These are phyloP conservation scores for Tricholoma matsutake DNA, from an alignment of 768 basidiomycete genomes.

Conservation along the genomic window DNA sequence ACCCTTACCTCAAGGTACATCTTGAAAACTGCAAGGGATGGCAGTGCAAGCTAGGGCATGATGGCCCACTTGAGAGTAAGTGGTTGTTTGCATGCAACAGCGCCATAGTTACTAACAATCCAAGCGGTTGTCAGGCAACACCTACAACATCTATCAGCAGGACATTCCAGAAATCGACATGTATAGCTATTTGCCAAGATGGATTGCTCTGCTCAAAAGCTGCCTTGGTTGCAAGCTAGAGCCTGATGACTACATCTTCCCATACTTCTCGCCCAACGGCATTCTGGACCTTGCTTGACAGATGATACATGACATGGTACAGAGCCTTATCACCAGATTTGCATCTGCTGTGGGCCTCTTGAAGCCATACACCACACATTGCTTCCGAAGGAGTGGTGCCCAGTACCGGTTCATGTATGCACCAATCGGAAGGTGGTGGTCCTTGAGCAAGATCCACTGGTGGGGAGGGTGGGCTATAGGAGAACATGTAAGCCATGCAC, in stretches of 20 bases:
- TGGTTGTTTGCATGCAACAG: neutral
- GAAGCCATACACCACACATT: constrained; percentile 27
- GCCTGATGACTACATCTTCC: no score
- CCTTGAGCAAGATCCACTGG: constrained; percentile 26
- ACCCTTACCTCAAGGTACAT: constrained; percentile 14
- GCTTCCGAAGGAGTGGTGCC: constrained; percentile 30
- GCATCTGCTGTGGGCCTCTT: constrained; percentile 20
- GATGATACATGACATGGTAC: no score
- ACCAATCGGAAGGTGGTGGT: constrained; percentile 25
- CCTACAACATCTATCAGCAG: no score
- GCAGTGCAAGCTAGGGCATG: neutral
- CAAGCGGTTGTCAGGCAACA: no score
- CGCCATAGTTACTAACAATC: neutral
- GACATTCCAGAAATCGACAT: no score
- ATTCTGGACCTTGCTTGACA: no score
- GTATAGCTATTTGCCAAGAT: no score
- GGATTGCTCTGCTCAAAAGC: no score
- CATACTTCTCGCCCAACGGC: no score
- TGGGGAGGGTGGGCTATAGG: constrained; percentile 34
- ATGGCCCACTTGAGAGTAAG: neutral
- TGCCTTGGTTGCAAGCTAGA: no score
- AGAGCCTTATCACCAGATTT: no score
- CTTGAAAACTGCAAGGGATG: neutral
- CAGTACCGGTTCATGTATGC: constrained; percentile 36
- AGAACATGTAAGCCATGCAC: constrained; percentile 18